Evolutionary conservation across 164 flowering plant genomes (phyloP).

Genomic region (Macadamia tetraphylla): DNA sequence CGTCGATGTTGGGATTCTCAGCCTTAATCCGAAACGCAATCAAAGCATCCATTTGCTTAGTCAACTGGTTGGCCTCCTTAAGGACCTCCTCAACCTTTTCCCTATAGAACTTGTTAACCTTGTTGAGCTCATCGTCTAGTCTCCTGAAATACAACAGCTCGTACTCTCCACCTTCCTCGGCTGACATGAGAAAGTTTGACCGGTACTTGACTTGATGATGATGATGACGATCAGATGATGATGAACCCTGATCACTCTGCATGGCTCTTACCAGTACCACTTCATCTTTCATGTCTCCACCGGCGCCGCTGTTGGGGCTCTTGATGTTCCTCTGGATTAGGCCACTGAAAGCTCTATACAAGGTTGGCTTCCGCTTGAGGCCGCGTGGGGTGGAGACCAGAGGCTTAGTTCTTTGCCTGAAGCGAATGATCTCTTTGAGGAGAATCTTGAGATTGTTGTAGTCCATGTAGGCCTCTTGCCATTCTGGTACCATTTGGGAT

Average conservation of each 20-base stretch:
- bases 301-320: background rate
- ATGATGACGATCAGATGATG: too few relatives aligned
- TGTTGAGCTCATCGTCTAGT: constrained; percentile 72
- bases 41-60: constrained; percentile 64
- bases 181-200: constrained; percentile 46
- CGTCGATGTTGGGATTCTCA: background rate
- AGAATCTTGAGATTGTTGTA: constrained; percentile 22
- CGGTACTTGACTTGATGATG: constrained; percentile 11
- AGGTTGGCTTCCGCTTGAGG: constrained; percentile 16
- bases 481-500: constrained; percentile 45
- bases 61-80: constrained; percentile 53
- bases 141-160: constrained; percentile 53
- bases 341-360: constrained; percentile 31
- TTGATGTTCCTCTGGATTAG: constrained; percentile 3
- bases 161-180: constrained; percentile 50
- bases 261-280: constrained; percentile 16
- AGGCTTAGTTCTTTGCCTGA: constrained; percentile 3
- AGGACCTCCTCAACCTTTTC: constrained; percentile 44
- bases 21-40: background rate
- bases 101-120: constrained; percentile 51
- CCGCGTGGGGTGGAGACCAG: background rate
- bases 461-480: constrained; percentile 44
- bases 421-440: constrained; percentile 17
- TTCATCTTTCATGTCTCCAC: constrained; percentile 12
- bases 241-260: background rate